Percentiles rank a stretch among this genome's conserved stretches.
Conservation (phyloP, 192 early-diverging fungal genomes). For the Allomyces macrogynus region DNA sequence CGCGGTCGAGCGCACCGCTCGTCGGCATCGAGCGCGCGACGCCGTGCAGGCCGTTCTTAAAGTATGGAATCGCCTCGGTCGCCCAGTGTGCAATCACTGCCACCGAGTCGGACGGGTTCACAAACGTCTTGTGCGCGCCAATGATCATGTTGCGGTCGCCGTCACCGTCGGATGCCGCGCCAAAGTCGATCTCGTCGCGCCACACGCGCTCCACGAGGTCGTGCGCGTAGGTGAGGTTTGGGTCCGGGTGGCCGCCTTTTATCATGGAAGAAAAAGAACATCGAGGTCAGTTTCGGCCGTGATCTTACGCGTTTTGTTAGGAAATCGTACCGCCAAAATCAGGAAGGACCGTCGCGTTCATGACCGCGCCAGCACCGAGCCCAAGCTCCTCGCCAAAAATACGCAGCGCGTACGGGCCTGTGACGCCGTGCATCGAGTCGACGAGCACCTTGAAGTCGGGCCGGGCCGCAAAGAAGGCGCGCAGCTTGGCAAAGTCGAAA, state of each 20-base stretch:
- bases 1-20: constrained; percentile 66
- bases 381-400: constrained; percentile 83
- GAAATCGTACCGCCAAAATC: constrained; percentile 58
- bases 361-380: constrained; percentile 51
- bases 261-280: background rate
- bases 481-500: constrained; percentile 81
- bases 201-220: constrained; percentile 75
- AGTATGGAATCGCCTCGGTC: constrained; percentile 71
- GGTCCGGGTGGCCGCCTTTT: constrained; percentile 72
- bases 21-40: constrained; percentile 76
- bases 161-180: constrained; percentile 94
- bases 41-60: constrained; percentile 65
- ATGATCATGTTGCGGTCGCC: constrained; percentile 98
- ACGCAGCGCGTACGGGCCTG: constrained; percentile 73
- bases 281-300: background rate
- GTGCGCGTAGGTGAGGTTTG: constrained; percentile 92
- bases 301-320: background rate
- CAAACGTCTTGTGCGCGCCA: constrained; percentile 71
- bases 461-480: constrained; percentile 44
- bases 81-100: constrained; percentile 89
- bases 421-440: constrained; percentile 92
- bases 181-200: constrained; percentile 59
- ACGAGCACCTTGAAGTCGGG: constrained; percentile 71
- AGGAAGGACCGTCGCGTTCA: constrained; percentile 55
- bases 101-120: constrained; percentile 90